Evolutionary conservation across 2,329 filamentous ascomycete species (phyloP).

Genomic region (Chaetomiaceae sp.): DNA sequence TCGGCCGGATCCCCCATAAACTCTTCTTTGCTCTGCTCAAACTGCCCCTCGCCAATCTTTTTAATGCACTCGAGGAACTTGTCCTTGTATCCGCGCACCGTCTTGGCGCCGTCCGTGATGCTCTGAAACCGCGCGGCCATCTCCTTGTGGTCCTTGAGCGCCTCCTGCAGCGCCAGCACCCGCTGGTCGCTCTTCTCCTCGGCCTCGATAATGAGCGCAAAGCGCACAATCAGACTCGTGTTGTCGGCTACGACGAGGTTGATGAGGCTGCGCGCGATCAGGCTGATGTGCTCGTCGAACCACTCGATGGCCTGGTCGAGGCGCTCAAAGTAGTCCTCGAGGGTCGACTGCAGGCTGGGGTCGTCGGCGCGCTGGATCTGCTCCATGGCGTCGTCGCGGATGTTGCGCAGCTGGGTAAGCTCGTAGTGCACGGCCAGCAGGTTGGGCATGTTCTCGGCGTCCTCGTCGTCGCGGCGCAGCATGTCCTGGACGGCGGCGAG

Average conservation of each 20-base stretch:
- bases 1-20: constrained; percentile 80
- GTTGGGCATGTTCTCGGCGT: constrained; percentile 88
- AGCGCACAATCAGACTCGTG: constrained; percentile 80
- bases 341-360: constrained; percentile 68
- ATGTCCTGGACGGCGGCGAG: constrained; percentile 72
- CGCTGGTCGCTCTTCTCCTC: constrained; percentile 96
- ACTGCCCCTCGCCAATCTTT: constrained; percentile 67
- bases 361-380: constrained; percentile 81
- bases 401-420: constrained; percentile 85
- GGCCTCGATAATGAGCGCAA: constrained; percentile 88
- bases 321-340: constrained; percentile 84
- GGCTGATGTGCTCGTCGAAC: constrained; percentile 93
- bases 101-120: constrained; percentile 89
- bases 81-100: constrained; percentile 91
- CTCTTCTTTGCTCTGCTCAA: constrained; percentile 64
- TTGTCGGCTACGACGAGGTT: constrained; percentile 82
- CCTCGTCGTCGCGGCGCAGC: constrained; percentile 76
- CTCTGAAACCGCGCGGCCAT: constrained; percentile 90
- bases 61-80: constrained; percentile 84
- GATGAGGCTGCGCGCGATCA: constrained; percentile 85
- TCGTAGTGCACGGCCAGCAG: constrained; percentile 86
- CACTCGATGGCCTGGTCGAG: constrained; percentile 84
- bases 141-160: constrained; percentile 91
- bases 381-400: constrained; percentile 92
- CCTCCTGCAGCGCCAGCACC: constrained; percentile 86